These are phyloP conservation scores for Aristolochia contorta DNA, from an alignment of 164 flowering plant genomes.

Conservation along the genomic window DNA sequence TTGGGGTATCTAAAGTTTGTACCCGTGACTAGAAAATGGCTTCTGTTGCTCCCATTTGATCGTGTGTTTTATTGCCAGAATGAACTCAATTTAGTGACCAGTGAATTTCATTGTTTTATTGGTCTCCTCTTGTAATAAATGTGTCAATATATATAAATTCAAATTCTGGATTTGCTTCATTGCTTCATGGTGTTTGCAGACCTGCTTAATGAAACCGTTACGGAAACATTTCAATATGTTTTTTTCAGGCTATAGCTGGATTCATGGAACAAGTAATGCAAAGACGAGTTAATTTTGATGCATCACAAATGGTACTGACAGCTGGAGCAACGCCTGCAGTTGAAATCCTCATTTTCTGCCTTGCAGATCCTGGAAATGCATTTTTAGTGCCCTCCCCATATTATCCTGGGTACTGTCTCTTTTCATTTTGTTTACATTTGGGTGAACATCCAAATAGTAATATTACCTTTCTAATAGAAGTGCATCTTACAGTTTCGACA, in stretches of 20 bases:
- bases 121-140: too few species aligned
- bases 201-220: too few species aligned
- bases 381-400: conserved; percentile 95
- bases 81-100: too few species aligned
- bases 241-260: conserved; percentile 66
- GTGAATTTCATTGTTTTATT: too few species aligned
- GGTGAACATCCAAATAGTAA: too few species aligned
- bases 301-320: conserved; percentile 67
- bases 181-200: too few species aligned
- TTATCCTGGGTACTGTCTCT: conserved; percentile 55
- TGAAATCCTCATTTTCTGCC: conserved; percentile 82
- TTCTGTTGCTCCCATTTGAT: too few species aligned
- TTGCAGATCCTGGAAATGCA: conserved; percentile 93
- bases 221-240: conserved; percentile 14
- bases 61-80: too few species aligned
- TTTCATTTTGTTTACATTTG: neutral
- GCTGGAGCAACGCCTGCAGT: conserved; percentile 82
- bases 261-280: conserved; percentile 69
- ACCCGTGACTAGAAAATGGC: too few species aligned
- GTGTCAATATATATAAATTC: too few species aligned
- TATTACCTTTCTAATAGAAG: neutral
- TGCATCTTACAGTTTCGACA: conserved; percentile 56
- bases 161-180: too few species aligned
- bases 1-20: too few species aligned
- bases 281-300: conserved; percentile 41